Evolutionary conservation across 805 yeast species (phyloP), one percentile per base, ranked within the genome.

Genomic region (Ogataea pini): DNA sequence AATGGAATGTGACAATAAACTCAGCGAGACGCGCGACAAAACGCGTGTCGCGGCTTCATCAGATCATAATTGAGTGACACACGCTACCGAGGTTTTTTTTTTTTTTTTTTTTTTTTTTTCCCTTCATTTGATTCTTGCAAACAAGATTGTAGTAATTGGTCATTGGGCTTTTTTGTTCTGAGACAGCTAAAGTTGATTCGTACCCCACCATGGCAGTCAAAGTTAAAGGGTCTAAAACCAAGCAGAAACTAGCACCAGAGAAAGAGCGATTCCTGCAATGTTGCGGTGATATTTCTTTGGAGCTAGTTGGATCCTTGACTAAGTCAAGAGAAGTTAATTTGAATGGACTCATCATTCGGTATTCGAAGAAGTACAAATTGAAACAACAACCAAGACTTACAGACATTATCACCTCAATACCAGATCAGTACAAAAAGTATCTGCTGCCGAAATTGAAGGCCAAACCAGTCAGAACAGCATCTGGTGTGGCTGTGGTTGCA

Each of bases 401-500:
- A 1, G 99, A 94, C 69, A 90, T 94, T 60, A 92, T 94, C 27
- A 80, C 89, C 31, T 87, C 98, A 1, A 92, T 94, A 51, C 99
- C 99, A 8, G 97, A 92, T 64, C 97, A 92, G 64, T 86, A 92
- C 69, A 89, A 89, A 68, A 89, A 89, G 64, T 90, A 90, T 62
- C 71, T 94, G 46, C 75, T 94, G 33, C 99, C 98, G 2, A 91
- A 91, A 69, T 75, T 94, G 39, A 89, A 94, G 70, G 99, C 99
- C n/a, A 94, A 94, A 68, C 99, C 99, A 0, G 98, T 94, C 38
- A 79, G 99, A 69, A 94, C 99, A 0, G 99, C 99, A 0, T 87
- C 96, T 9, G 99, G 99, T 60, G 96, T 94, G 50, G 99, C 99
- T 8, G 99, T 94, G 17, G 98, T 94, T 38, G 99, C 99, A 0